Percentiles rank a stretch among this genome's conserved stretches.
These are phyloP conservation scores for Rhizopogon salebrosus DNA, from an alignment of 768 basidiomycete species.

Conservation along the genomic window DNA sequence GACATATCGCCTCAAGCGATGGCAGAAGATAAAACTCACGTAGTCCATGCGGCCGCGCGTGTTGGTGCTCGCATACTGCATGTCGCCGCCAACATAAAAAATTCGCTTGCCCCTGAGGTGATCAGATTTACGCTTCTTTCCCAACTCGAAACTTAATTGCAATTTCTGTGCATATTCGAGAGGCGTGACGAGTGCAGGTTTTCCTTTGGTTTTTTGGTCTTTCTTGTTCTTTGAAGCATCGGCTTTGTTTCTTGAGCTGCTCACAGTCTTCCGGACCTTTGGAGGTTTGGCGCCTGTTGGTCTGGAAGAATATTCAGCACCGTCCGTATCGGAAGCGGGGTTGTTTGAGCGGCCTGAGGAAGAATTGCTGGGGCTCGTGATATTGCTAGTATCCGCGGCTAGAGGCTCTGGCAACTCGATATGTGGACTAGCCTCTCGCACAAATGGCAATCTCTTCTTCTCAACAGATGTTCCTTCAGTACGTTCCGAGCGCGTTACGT, in stretches of 20 bases:
- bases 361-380: constrained; percentile 16
- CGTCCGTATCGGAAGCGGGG: neutral
- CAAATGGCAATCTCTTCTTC: too few species aligned
- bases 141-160: constrained; percentile 24
- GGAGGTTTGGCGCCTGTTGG: neutral
- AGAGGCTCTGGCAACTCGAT: neutral
- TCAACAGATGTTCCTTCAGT: neutral
- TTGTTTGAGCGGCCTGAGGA: neutral
- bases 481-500: neutral
- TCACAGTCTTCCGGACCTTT: constrained; percentile 17
- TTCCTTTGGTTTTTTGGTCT: constrained; percentile 33
- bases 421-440: neutral
- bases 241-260: constrained; percentile 13
- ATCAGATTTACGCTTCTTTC: constrained; percentile 14
- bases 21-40: constrained; percentile 42
- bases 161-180: constrained; percentile 50
- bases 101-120: constrained; percentile 52
- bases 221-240: constrained; percentile 2
- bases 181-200: constrained; percentile 39
- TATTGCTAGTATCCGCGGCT: constrained; percentile 7
- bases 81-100: constrained; percentile 57
- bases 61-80: constrained; percentile 41
- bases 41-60: constrained; percentile 58
- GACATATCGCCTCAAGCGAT: neutral
- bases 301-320: constrained; percentile 1